Evolutionary conservation across 2,329 filamentous ascomycete species (phyloP), one percentile per base, ranked within the genome.

Genomic region (Trichoderma koningii): DNA sequence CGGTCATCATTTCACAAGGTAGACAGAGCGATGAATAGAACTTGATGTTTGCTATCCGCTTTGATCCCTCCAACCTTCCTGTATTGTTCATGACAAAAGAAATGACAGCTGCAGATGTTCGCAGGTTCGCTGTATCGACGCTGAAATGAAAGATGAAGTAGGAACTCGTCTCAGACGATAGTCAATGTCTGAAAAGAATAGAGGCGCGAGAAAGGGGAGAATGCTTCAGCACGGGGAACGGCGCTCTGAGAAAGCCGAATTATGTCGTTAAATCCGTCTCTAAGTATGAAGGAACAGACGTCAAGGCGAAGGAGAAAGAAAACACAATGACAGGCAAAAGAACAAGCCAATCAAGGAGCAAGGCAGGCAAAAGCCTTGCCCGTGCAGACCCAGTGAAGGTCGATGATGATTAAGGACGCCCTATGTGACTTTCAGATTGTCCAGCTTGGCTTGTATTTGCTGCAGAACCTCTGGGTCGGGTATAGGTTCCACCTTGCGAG

Each of bases 381-480:
- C 23, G 26, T 21, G 26, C 38, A 23, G 5, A 51, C 5, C 38
- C 15, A 47, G 10, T 45, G 7, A 44, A 38, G 10, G 51, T 21
- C 12, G 10, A 38, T 4, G 3, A 14, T 38, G 34, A 38, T 5
- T 14, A 38, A 14, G 12, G 12, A 28, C 17, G 41, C 21, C 6
- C 53, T 70, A 76, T 68, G 72, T 68, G 60, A 81, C 72, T 66
- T 77, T 78, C 66, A 85, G 68, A 28, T 71, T 73, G 59, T 79
- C 78, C 56, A 89, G 75, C 67, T 83, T 87, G 57, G 78, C 81
- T 69, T 88, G 83, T 21, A 90, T 78, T 55, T 78, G 80, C 71
- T 80, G 81, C 62, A 89, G 70, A 6, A 90, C 75, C 12, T 85
- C 84, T 0, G 86, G 85, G 71, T 90, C 86, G 2, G 84, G 85